Conservation (phyloP, 108 stramenopile species). For the Epipyxis sp. region DNA sequence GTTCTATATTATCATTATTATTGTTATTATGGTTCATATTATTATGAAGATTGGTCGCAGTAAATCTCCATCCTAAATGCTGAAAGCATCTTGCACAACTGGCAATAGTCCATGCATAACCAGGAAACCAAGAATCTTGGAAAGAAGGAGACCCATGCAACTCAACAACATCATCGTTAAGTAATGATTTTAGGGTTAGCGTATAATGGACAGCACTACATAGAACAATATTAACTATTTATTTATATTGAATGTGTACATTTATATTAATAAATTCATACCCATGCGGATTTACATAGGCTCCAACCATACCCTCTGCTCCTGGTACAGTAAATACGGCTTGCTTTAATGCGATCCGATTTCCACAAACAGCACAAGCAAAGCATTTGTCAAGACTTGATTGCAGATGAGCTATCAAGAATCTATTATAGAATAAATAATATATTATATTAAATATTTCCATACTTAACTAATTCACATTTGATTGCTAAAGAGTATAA, state of each 20-base stretch:
- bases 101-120: conserved; percentile 30
- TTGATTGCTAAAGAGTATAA: no score
- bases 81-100: not conserved
- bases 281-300: conserved; percentile 30
- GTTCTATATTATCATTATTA: no score
- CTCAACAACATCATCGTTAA: not conserved
- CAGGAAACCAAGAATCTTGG: conserved; percentile 28
- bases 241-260: no score
- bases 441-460: no score
- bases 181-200: not conserved
- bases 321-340: conserved; percentile 10
- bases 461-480: no score
- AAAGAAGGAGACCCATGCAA: not conserved
- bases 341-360: not conserved
- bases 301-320: conserved; percentile 11
- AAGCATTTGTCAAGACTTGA: not conserved
- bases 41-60: no score
- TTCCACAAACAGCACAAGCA: not conserved
- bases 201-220: conserved; percentile 14
- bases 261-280: not conserved
- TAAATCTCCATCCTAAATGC: conserved; percentile 29
- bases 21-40: no score
- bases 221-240: no score
- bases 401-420: not conserved
- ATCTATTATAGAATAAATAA: not conserved